Base-by-base conservation (phyloP, 192 early-diverging fungal species). In the Phlyctochytrium bullatum region DNA sequence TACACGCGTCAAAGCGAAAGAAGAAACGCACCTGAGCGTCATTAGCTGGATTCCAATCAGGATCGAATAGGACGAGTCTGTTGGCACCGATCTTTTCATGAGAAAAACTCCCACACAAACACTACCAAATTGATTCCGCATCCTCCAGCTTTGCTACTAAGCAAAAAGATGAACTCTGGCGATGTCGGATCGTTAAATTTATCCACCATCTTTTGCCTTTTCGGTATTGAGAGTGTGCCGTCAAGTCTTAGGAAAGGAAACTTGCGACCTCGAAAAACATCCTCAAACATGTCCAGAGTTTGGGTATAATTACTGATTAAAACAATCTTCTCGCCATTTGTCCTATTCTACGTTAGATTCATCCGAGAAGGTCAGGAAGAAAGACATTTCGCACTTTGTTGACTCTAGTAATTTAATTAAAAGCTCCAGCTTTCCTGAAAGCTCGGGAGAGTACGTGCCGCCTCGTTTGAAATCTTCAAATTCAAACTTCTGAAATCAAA, bases 281-380 rank as follows among this genome's bases (percentile, higher is more conserved):
- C 80, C 65, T 98, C 93, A 69, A 99, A 92, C 50, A 97, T 71
- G 72, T 99, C 93, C 52, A 98, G 76, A 1, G 97, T 98, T 73
- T 99, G 96, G 0, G 97, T 99, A 78, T 98, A 99, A 71, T 99
- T 99, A 34, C 91, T 93, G 53, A 99, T 97, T 16, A 99, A 77
- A 14, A 99, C 97, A 72, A 99, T 97, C 75, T 99, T 99, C 75
- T 98, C 96, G 14, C 80, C 76, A 32, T 88, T 86, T 23, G 89
- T 83, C 27, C 70, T 72, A 14, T n/a, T n/a, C 34, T 52, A 64
- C 88, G 73, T 88, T 86, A 50, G 77, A 75, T 40, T 47, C 10
- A 47, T 47, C 20, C n/a, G n/a, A n/a, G n/a, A 47, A 47, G 20
- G 6, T 14, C 10, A 47, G 30, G 32, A 64, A 33, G 34, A 52